Conservation (phyloP, 2,329 filamentous ascomycete species). For the Trichoderma simmonsii region DNA sequence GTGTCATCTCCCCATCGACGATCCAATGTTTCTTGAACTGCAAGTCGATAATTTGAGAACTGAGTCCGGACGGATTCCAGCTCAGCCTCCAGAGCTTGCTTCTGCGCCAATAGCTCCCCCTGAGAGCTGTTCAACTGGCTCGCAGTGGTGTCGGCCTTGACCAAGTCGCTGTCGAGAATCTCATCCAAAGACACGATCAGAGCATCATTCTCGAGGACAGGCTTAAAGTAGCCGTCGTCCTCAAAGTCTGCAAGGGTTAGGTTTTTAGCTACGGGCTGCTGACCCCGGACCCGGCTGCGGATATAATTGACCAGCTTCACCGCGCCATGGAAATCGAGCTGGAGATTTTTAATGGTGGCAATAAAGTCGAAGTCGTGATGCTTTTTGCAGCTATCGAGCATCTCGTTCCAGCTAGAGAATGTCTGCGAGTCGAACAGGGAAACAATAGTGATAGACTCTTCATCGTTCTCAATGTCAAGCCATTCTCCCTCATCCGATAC, state of each 20-base stretch:
- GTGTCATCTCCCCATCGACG: conserved; percentile 60
- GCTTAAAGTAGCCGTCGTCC: conserved; percentile 79
- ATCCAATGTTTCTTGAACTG: conserved; percentile 65
- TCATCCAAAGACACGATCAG: conserved; percentile 86
- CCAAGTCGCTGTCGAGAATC: conserved; percentile 47
- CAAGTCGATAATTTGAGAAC: conserved; percentile 62
- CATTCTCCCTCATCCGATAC: conserved; percentile 45
- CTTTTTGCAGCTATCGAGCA: conserved; percentile 67
- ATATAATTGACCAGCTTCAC: conserved; percentile 75
- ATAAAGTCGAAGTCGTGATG: conserved; percentile 66
- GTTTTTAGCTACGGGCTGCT: conserved; percentile 49
- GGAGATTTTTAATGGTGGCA: conserved; percentile 53
- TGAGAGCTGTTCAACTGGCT: conserved; percentile 23
- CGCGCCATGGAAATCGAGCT: conserved; percentile 68
- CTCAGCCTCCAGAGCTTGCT: conserved; percentile 58
- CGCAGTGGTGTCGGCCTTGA: conserved; percentile 30
- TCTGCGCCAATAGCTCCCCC: conserved; percentile 46
- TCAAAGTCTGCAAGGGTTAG: conserved; percentile 62
- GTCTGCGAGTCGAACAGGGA: conserved; percentile 66
- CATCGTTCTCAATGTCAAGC: conserved; percentile 59
- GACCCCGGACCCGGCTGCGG: conserved; percentile 45
- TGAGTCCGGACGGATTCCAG: conserved; percentile 57
- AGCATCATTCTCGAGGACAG: conserved; percentile 84
- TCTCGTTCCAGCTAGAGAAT: conserved; percentile 60
- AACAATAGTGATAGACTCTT: conserved; percentile 59